Base-by-base conservation (phyloP, 2,329 filamentous ascomycete genomes). In the Pseudogymnoascus sp. region DNA sequence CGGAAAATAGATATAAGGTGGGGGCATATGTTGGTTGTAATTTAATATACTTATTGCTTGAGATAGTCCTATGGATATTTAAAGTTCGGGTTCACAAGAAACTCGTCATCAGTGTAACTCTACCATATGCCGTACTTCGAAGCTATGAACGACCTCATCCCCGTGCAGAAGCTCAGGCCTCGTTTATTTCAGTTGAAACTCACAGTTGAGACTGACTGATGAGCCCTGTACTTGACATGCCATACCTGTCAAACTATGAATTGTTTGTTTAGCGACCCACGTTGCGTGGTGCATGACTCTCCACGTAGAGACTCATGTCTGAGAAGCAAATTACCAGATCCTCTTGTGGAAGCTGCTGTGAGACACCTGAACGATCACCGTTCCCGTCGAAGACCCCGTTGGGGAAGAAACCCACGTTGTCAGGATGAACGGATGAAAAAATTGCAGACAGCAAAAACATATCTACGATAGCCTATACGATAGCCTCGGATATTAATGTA, bases 381-480 rank as follows among this genome's bases (percentile, higher is more conserved):
- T 55, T 55, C 45, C 27, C 45, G 27, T 55, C 45, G n/a, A 55
- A 55, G 27, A 55, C 45, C 45, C 45, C 27, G 45, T 55, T 55
- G 45, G 15, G 45, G 45, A 55, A 52, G 42, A 29, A 52, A 33
- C 45, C 45, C n/a, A n/a, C 45, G 27, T 55, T 55, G 45, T 55
- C 45, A 55, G n/a, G n/a, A 6, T 55, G n/a, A 55, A 31, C 27
- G 45, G 45, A 31, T 27, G 27, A 33, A 33, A 12, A 29, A 31
- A 18, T 18, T n/a, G 7, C 3, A n/a, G 27, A 25, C 45, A 55
- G 33, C 45, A 25, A 33, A 31, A 6, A 12, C n/a, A 18, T 5
- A 18, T 33, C n/a, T 6, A 4, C n/a, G 18, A 52, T 52, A n/a
- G n/a, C n/a, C 5, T 55, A n/a, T n/a, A n/a, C n/a, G n/a, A n/a